Evolutionary conservation across 1,284 basidiomycete genomes (phyloP).

Genomic region (Cryptococcus sp.): DNA sequence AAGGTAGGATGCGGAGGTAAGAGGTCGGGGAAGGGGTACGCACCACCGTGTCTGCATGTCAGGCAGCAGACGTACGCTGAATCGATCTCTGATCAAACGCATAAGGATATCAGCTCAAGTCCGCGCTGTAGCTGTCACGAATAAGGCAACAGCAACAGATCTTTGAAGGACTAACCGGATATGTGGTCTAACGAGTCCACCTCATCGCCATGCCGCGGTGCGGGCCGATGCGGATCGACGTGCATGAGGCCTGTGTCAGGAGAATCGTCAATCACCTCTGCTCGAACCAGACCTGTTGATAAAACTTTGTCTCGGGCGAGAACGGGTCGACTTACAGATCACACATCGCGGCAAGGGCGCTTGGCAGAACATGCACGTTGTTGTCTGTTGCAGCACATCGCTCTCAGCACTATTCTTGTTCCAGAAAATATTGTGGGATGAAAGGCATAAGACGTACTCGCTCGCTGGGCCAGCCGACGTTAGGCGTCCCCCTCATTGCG

Average conservation of each 20-base stretch:
- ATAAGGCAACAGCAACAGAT: neutral
- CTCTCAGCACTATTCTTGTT: neutral
- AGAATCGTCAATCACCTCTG: neutral
- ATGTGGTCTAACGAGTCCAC: conserved; percentile 11
- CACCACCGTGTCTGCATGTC: conserved; percentile 52
- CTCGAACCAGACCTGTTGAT: neutral
- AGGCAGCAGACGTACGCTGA: conserved; percentile 50
- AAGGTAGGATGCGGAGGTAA: neutral
- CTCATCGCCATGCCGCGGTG: conserved; percentile 18
- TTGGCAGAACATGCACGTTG: conserved; percentile 43
- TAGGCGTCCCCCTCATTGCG: conserved; percentile 39
- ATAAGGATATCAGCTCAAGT: neutral
- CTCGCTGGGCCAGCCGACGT: conserved; percentile 37
- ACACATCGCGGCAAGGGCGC: conserved; percentile 47
- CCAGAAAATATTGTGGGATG: neutral
- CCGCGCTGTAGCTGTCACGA: neutral
- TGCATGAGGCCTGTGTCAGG: conserved; percentile 32
- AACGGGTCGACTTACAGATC: conserved; percentile 36
- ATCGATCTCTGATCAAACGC: conserved; percentile 14
- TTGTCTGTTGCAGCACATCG: conserved; percentile 31
- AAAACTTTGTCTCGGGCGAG: neutral
- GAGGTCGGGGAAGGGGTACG: conserved; percentile 9
- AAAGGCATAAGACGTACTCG: conserved; percentile 26
- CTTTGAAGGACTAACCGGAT: conserved; percentile 10
- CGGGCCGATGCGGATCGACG: conserved; percentile 30